Evolutionary conservation across 2,329 filamentous ascomycete genomes (phyloP), one percentile per base, ranked within the genome.

Genomic region (Chaetomiaceae sp.): DNA sequence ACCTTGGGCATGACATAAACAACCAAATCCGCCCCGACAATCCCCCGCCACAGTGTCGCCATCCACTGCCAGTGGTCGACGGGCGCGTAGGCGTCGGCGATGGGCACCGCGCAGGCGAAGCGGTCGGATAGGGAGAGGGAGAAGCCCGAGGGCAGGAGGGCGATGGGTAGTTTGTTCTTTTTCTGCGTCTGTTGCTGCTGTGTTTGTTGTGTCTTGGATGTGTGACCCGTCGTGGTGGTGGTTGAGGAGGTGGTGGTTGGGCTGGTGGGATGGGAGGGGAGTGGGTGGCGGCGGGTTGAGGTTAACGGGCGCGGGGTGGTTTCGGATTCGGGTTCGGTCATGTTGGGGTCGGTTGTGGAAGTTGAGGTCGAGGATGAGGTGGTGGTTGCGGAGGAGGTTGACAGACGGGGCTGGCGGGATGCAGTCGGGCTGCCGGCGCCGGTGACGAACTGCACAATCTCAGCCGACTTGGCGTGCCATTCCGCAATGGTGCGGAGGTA

Each of bases 41-140:
- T 87, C 9, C 90, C 89, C 9, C 91, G 84, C 92, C 92, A 97
- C 20, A 96, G 80, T 39, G 88, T 92, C 33, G 92, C 92, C 76
- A 94, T 90, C 92, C 92, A 97, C 69, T 95, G 88, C 91, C 92
- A 97, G 72, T 97, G 92, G 64, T 95, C 91, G n/a, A 88, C 79
- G 0, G 88, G 84, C 15, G 83, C 81, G 68, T 95, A 96, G 6
- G 79, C 77, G 65, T 95, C 91, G 17, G 78, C 74, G 60, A 95
- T 90, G 1, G 88, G 86, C 39, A 91, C 83, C 14, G 78, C 75
- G 51, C 81, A 83, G 1, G 91, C 88, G 67, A 87, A 92, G 44
- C 78, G 75, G 66, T 96, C 88, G 1, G 89, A 86, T 0, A 87
- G 80, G 12, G 85, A 87, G 37, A 96, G 81, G 57, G 90, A 89